These are phyloP conservation scores for Capsicum pubescens DNA, from an alignment of 257 asterid species.

Conservation along the genomic window DNA sequence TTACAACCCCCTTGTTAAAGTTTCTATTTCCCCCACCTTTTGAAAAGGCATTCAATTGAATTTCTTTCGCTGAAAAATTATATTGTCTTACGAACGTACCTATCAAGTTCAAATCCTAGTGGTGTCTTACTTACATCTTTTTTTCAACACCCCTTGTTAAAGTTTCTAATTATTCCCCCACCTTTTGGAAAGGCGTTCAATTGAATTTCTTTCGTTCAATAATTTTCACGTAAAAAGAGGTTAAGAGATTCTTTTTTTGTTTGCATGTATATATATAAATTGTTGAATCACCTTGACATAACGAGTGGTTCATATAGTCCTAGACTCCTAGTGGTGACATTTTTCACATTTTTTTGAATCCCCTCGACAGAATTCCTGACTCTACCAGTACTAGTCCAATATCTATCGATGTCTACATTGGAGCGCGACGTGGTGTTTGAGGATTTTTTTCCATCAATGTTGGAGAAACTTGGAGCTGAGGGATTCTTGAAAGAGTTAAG, in stretches of 20 bases:
- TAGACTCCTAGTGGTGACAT: too few relatives aligned
- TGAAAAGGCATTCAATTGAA: not conserved
- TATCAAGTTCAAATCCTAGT: not conserved
- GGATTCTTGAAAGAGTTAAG: slow-evolving; percentile 70
- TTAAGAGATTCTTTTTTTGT: too few relatives aligned
- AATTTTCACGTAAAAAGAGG: too few relatives aligned
- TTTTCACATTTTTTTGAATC: too few relatives aligned
- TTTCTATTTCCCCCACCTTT: not conserved
- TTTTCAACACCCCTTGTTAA: not conserved
- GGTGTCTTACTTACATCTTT: not conserved
- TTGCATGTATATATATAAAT: too few relatives aligned
- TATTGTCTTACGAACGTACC: not conserved
- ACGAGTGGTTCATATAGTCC: too few relatives aligned
- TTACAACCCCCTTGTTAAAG: not conserved
- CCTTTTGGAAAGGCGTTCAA: not conserved
- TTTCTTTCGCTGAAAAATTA: not conserved
- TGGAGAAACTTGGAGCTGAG: slow-evolving; percentile 68
- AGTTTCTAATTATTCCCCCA: not conserved
- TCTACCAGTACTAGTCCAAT: not conserved
- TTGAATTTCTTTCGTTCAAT: not conserved
- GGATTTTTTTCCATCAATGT: slow-evolving; percentile 80
- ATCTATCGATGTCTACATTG: not conserved
- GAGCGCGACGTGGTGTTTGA: slow-evolving; percentile 46
- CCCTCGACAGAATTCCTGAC: too few relatives aligned
- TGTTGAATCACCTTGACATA: too few relatives aligned